phyloP scores from a whole-genome alignment of 805 yeast species.

The Wickerhamiella bombiphila region DNA sequence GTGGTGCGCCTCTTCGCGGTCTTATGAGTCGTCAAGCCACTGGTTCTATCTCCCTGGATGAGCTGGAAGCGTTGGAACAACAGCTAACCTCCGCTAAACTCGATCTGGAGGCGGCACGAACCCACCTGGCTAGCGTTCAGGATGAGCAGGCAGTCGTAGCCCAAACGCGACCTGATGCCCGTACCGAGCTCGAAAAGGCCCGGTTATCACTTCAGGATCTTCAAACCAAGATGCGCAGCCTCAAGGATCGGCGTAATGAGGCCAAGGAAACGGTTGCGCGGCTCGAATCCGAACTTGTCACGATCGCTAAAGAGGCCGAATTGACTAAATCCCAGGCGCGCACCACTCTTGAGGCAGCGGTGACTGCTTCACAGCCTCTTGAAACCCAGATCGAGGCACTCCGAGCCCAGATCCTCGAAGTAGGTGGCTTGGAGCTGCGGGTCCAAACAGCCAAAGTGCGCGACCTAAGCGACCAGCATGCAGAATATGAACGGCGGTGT shows the following conservation, averaged over 20 bases:
- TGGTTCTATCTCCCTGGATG: slow-evolving; percentile 9
- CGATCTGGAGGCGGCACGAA: slow-evolving; percentile 8
- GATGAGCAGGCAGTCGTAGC: slow-evolving; percentile 38
- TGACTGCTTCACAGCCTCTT: slow-evolving; percentile 32
- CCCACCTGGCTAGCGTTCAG: slow-evolving; percentile 33
- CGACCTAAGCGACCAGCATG: slow-evolving; percentile 52
- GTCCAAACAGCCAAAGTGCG: slow-evolving; percentile 72
- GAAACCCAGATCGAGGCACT: slow-evolving; percentile 43
- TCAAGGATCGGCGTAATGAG: slow-evolving; percentile 43
- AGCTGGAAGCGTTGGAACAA: slow-evolving; percentile 10
- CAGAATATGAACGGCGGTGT: slow-evolving; percentile 40
- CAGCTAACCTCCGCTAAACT: slow-evolving; percentile 8
- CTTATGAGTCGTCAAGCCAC: slow-evolving; percentile 36
- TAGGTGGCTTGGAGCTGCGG: slow-evolving; percentile 71
- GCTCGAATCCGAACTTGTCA: slow-evolving; percentile 39
- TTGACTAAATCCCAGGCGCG: neutral
- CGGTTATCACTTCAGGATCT: slow-evolving; percentile 45
- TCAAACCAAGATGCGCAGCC: slow-evolving; percentile 20
- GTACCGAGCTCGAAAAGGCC: slow-evolving; percentile 37
- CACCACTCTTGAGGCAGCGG: slow-evolving; percentile 19
- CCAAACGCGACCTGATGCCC: slow-evolving; percentile 42
- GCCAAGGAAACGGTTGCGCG: slow-evolving; percentile 57
- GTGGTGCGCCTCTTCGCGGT: slow-evolving; percentile 63
- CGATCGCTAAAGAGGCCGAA: neutral
- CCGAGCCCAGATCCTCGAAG: slow-evolving; percentile 69